These are phyloP conservation scores for Pterocarpus santalinus DNA, from an alignment of 306 rosid genomes.

Conservation along the genomic window DNA sequence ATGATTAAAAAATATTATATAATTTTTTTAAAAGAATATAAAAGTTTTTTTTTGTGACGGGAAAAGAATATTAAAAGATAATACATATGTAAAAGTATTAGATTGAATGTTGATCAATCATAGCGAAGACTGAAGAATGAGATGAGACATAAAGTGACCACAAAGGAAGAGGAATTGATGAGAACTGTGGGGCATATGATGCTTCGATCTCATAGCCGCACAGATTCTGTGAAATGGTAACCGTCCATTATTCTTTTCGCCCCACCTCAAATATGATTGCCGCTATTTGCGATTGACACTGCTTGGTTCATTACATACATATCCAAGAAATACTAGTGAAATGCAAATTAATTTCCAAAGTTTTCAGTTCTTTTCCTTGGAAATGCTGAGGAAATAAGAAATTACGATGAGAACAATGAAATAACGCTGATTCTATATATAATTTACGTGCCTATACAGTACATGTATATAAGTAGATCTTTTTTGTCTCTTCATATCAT, in stretches of 20 bases:
- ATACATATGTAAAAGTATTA: slow-evolving; percentile 11
- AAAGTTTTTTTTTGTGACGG: not conserved
- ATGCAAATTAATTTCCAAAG: not conserved
- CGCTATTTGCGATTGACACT: not conserved
- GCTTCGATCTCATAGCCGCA: slow-evolving; percentile 28
- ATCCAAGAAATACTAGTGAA: not conserved
- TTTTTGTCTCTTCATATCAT: too few species aligned
- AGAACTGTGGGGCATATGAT: slow-evolving; percentile 41
- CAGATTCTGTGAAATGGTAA: slow-evolving; percentile 33
- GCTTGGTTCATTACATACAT: not conserved
- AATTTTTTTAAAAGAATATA: too few species aligned
- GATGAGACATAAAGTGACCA: slow-evolving; percentile 35
- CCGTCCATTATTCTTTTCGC: slow-evolving; percentile 24
- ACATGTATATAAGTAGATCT: too few species aligned
- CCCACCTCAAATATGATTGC: slow-evolving; percentile 1
- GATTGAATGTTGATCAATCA: slow-evolving; percentile 31
- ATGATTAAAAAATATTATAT: too few species aligned
- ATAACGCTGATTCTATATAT: not conserved
- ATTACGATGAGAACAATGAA: not conserved
- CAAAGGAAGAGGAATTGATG: slow-evolving; percentile 18
- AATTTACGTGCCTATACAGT: not conserved
- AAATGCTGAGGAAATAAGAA: slow-evolving; percentile 5
- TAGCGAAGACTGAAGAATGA: not conserved
- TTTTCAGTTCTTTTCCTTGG: not conserved
- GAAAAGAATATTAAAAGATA: not conserved